Base-by-base conservation (phyloP, 2,329 filamentous ascomycete species). In the Cordyceps javanica region DNA sequence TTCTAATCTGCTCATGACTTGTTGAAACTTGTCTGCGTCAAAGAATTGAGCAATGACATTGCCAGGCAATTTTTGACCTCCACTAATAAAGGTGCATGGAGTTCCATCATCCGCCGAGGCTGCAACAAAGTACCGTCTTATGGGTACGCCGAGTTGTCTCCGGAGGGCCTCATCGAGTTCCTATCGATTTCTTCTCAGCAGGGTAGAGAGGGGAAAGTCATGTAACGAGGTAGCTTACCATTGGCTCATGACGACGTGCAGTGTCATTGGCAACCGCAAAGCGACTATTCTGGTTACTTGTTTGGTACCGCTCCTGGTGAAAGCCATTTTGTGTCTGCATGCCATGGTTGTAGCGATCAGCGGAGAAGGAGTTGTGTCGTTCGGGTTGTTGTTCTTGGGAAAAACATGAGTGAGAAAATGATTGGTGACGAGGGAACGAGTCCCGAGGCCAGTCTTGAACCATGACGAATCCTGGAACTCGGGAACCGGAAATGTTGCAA, bases 91-190 rank as follows among this genome's bases (percentile, higher is more conserved):
- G 3, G 73, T 78, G 58, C 73, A 71, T 2, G 72, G 64, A 16
- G 72, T 71, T 21, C 77, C 77, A 59, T 80, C 77, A 28, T 81
- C 77, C 36, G 74, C 70, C 41, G 81, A 69, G 2, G 75, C 75
- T 11, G 77, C 79, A 34, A 84, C 71, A 61, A 84, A 82, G 64
- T 78, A 84, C 60, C 72, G 71, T 53, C 75, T 73, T 11, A 75
- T 76, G 2, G 77, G 74, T 10, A 84, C 80, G 38, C 75, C 73
- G 62, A 80, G 83, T 41, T 79, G 72, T 50, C 80, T 75, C 16
- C 77, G 72, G 11, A 85, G 68, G 26, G 77, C 80, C 60, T 76
- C 73, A 34, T 76, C 75, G 34, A 84, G 80, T 63, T 78, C 70
- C 78, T 81, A 59, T 25, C 34, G n/a, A 42, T 16, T 26, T 39